Evolutionary conservation across 2,329 filamentous ascomycete genomes (phyloP).

Genomic region (Fusarium nanum): DNA sequence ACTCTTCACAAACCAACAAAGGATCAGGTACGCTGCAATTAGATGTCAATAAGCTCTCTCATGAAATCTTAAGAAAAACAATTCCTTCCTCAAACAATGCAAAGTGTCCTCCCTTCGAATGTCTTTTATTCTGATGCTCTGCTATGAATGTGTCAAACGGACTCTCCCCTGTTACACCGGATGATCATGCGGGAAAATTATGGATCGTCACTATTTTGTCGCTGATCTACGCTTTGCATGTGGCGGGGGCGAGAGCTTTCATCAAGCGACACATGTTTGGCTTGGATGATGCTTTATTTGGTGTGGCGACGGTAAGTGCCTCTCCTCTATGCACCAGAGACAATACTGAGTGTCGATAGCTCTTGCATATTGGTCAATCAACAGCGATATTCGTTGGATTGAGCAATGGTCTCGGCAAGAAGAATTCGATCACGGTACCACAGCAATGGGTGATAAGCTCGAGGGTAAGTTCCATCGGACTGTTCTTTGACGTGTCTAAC

Average conservation of each 20-base stretch:
- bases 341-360: neutral
- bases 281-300: slow-evolving; percentile 31
- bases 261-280: slow-evolving; percentile 43
- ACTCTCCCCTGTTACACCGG: slow-evolving; percentile 29
- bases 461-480: neutral
- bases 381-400: slow-evolving; percentile 39
- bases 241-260: slow-evolving; percentile 28
- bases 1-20: neutral
- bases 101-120: neutral
- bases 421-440: slow-evolving; percentile 23
- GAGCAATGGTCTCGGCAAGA: slow-evolving; percentile 24
- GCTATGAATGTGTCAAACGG: neutral
- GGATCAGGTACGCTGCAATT: neutral
- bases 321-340: fast-evolving
- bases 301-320: slow-evolving; percentile 22
- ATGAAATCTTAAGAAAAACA: neutral
- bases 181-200: slow-evolving; percentile 38
- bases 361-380: slow-evolving; percentile 31
- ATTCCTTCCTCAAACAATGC: neutral
- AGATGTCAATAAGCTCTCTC: neutral
- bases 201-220: slow-evolving; percentile 41
- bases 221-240: slow-evolving; percentile 35
- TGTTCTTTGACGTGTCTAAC: neutral
- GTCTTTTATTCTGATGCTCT: neutral
- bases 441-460: slow-evolving; percentile 33